Conservation (phyloP, 805 yeast species). For the Suhomyces sp. region DNA sequence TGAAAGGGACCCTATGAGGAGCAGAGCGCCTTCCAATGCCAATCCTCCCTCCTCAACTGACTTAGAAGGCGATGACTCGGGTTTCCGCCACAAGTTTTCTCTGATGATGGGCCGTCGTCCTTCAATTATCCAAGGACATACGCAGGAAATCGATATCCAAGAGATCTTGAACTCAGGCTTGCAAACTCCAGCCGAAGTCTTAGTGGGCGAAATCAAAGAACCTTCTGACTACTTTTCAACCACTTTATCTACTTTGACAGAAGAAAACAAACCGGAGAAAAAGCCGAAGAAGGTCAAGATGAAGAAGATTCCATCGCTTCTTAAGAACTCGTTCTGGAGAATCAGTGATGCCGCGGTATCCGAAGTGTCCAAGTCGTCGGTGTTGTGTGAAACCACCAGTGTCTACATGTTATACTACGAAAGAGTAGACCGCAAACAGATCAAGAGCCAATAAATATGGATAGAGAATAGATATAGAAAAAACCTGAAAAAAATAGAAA, state of each 20-base stretch:
- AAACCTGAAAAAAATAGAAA: neutral
- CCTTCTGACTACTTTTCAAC: constrained; percentile 26
- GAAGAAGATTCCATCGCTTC: constrained; percentile 54
- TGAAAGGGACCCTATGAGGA: neutral
- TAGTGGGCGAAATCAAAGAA: constrained; percentile 28
- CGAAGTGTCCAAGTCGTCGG: constrained; percentile 57
- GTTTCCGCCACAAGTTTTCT: constrained; percentile 35
- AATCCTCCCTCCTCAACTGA: neutral
- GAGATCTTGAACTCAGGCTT: constrained; percentile 39
- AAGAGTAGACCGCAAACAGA: constrained; percentile 31
- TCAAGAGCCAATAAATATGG: constrained; percentile 4
- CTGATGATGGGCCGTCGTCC: constrained; percentile 44
- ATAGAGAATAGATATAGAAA: neutral
- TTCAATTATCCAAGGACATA: constrained; percentile 37
- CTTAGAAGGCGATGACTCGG: constrained; percentile 10
- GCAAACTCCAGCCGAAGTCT: constrained; percentile 41
- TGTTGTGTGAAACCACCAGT: constrained; percentile 67
- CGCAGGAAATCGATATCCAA: constrained; percentile 32
- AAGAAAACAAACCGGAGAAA: neutral
- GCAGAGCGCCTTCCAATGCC: constrained; percentile 3
- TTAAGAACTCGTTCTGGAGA: constrained; percentile 74
- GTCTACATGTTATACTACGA: constrained; percentile 88
- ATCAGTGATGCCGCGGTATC: constrained; percentile 72
- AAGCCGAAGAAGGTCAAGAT: constrained; percentile 28
- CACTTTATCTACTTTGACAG: constrained; percentile 3